Evolutionary conservation across 164 flowering plant genomes (phyloP).

Genomic region (Nymphaea thermarum): DNA sequence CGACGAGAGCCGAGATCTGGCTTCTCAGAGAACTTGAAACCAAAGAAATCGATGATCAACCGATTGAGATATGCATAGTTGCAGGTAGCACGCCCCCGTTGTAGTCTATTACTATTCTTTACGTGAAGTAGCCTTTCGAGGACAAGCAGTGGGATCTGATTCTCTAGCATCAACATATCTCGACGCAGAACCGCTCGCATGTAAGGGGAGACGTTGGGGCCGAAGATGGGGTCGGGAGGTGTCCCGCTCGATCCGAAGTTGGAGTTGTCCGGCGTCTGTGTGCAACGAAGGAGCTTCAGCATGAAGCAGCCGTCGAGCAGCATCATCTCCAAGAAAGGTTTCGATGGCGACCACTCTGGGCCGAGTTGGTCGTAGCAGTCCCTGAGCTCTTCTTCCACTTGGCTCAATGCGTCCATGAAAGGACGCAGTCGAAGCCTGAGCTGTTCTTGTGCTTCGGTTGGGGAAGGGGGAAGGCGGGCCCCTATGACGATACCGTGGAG

Average conservation of each 20-base stretch:
- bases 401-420: no score
- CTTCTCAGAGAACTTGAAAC: no score
- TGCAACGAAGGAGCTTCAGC: slow-evolving; percentile 1
- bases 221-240: slow-evolving; percentile 5
- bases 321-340: slow-evolving; percentile 7
- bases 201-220: slow-evolving; percentile 2
- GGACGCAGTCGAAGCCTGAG: no score
- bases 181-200: not conserved
- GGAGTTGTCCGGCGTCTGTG: no score
- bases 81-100: no score
- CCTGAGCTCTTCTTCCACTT: not conserved
- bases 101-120: no score
- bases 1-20: no score
- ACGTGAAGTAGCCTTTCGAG: not conserved
- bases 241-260: no score
- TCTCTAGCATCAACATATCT: slow-evolving; percentile 14
- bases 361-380: not conserved
- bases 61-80: no score
- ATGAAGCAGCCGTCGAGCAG: slow-evolving; percentile 16
- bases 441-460: not conserved
- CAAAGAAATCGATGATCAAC: no score
- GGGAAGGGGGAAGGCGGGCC: not conserved
- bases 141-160: slow-evolving; percentile 10
- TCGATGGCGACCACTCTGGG: not conserved
- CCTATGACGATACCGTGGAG: no score